Percentiles rank a stretch among this genome's conserved stretches.
These are phyloP conservation scores for Pseudoneurospora amorphoporcata DNA, from an alignment of 495 filamentous ascomycete genomes.

Conservation along the genomic window DNA sequence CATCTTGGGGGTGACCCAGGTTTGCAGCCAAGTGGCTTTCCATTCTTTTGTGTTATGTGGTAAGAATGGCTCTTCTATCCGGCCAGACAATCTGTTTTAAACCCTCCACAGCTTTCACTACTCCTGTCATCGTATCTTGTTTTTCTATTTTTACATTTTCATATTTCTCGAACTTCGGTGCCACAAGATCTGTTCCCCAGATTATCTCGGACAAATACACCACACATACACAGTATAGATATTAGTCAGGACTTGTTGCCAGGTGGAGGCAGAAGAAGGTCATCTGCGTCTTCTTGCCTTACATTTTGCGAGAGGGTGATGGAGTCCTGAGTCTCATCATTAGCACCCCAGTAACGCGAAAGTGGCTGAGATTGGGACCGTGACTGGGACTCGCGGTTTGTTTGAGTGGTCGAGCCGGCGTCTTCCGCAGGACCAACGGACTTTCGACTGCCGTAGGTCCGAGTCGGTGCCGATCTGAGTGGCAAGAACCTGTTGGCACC, in stretches of 20 bases:
- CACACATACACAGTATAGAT: not conserved
- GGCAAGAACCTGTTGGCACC: not conserved
- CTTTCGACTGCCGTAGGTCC: not conserved
- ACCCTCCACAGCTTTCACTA: not conserved
- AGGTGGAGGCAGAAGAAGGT: not conserved
- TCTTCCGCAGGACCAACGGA: not conserved
- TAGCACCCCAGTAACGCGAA: not conserved
- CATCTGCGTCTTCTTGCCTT: not conserved
- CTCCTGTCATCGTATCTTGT: not conserved
- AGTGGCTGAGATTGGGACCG: constrained; percentile 1
- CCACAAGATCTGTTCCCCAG: not conserved
- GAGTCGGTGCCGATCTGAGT: not conserved
- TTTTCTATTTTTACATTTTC: not conserved
- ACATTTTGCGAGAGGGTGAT: constrained; percentile 2
- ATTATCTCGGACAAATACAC: not conserved
- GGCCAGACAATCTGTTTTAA: not conserved
- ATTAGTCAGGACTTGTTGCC: not conserved
- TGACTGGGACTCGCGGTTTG: not conserved
- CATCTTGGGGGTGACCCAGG: not conserved
- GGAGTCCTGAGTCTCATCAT: constrained; percentile 7
- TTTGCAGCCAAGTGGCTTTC: not conserved
- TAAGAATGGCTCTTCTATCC: not conserved
- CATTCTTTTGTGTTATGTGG: not conserved
- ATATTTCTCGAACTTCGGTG: not conserved
- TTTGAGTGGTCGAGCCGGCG: not conserved